Percentiles rank a stretch among this genome's conserved stretches.
These are phyloP conservation scores for Cantharellus cinnabarinus DNA, from an alignment of 768 basidiomycete species.

Conservation along the genomic window DNA sequence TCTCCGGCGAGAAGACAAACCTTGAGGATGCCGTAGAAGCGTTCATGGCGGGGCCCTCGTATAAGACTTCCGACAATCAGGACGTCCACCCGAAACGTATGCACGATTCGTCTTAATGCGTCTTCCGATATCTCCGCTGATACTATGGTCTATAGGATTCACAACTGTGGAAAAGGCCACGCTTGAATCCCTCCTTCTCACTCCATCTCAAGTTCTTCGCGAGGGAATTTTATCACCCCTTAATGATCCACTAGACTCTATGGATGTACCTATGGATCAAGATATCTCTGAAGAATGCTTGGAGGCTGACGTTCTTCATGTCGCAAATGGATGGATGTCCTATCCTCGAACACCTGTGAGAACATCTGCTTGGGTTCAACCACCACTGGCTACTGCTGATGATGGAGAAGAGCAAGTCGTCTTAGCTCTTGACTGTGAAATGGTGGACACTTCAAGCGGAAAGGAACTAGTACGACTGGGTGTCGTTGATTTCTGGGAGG, in stretches of 20 bases:
- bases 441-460: constrained; percentile 41
- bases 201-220: constrained; percentile 36
- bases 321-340: constrained; percentile 13
- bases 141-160: too few relatives aligned
- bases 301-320: constrained; percentile 35
- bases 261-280: constrained; percentile 68
- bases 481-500: constrained; percentile 55
- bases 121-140: too few relatives aligned
- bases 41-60: constrained; percentile 52
- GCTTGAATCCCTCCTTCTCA: neutral
- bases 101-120: too few relatives aligned
- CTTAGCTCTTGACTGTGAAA: constrained; percentile 89
- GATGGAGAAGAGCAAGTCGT: constrained; percentile 21
- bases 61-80: too few relatives aligned
- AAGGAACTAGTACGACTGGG: constrained; percentile 77
- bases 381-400: constrained; percentile 26
- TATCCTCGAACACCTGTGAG: constrained; percentile 9
- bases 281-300: too few relatives aligned
- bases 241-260: constrained; percentile 54
- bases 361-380: constrained; percentile 61
- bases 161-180: constrained; percentile 4
- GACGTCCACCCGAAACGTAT: too few relatives aligned
- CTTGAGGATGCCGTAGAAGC: constrained; percentile 73
- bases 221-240: constrained; percentile 50
- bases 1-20: constrained; percentile 68